Evolutionary conservation across 192 early-diverging fungal genomes (phyloP).

Genomic region (Radiomyces spectabilis): DNA sequence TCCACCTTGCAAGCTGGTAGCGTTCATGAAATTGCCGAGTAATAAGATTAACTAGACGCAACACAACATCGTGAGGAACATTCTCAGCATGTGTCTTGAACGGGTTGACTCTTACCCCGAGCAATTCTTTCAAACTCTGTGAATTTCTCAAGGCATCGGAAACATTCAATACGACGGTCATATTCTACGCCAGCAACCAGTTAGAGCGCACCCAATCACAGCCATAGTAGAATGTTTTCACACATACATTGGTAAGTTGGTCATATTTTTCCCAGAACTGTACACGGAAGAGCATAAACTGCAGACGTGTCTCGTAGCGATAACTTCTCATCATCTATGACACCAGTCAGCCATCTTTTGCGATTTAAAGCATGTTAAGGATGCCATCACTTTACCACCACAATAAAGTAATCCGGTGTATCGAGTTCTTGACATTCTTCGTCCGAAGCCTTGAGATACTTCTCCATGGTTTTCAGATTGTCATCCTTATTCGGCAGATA

Average conservation of each 20-base stretch:
- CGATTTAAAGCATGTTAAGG: too few species aligned
- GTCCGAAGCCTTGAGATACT: conserved; percentile 25
- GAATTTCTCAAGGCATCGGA: conserved; percentile 57
- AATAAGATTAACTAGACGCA: conserved; percentile 48
- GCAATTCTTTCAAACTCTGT: conserved; percentile 56
- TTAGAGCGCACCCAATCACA: neutral
- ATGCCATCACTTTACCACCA: conserved; percentile 45
- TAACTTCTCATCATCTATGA: conserved; percentile 67
- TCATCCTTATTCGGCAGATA: conserved; percentile 64
- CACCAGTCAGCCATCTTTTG: too few species aligned
- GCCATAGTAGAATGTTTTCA: neutral
- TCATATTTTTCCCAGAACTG: conserved; percentile 59
- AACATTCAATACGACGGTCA: conserved; percentile 47
- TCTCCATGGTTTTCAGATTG: conserved; percentile 13
- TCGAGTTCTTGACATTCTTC: conserved; percentile 48
- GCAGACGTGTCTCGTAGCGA: conserved; percentile 62
- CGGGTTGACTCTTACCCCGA: conserved; percentile 39
- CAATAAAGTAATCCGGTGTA: conserved; percentile 59
- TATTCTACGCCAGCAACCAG: conserved; percentile 20
- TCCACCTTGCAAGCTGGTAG: conserved; percentile 62
- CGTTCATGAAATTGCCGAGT: conserved; percentile 83
- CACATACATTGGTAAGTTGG: conserved; percentile 45
- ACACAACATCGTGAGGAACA: too few species aligned
- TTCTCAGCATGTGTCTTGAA: too few species aligned
- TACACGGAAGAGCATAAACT: conserved; percentile 53